A percentile compares a stretch with the other conserved stretches of the same genome.
These are phyloP conservation scores for Artemisia princeps DNA, from an alignment of 140 eudicot genomes.

Conservation along the genomic window DNA sequence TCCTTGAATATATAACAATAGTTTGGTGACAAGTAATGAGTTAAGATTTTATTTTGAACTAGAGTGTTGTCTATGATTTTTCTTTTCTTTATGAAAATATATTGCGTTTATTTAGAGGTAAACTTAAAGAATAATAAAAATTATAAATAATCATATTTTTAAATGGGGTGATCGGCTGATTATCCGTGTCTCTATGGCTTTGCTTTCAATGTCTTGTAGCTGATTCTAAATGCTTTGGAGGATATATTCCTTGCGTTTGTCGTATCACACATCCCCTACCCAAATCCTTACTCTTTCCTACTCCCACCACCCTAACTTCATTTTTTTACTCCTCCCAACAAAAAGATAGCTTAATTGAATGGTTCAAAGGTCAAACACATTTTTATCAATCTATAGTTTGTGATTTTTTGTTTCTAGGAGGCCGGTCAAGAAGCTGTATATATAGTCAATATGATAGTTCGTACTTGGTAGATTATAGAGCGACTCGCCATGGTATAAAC, in stretches of 20 bases:
- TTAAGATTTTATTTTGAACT: too few relatives aligned
- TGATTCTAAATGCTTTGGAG: conserved; percentile 37
- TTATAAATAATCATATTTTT: neutral
- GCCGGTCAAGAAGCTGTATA: too few relatives aligned
- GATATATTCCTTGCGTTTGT: conserved; percentile 72
- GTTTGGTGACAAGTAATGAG: too few relatives aligned
- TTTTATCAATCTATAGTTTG: neutral
- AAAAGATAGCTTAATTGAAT: neutral
- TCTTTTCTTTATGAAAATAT: too few relatives aligned
- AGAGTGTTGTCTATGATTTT: too few relatives aligned
- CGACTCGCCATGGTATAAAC: too few relatives aligned
- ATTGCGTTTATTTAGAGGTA: neutral
- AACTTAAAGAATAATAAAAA: neutral
- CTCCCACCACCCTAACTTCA: conserved; percentile 12
- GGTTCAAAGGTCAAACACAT: conserved; percentile 5
- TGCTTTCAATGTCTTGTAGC: conserved; percentile 33
- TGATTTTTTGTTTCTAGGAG: too few relatives aligned
- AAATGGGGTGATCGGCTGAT: conserved; percentile 36
- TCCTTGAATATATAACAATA: too few relatives aligned
- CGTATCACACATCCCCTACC: conserved; percentile 29
- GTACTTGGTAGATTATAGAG: too few relatives aligned
- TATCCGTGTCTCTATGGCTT: conserved; percentile 42
- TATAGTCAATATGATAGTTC: too few relatives aligned
- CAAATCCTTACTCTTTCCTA: conserved; percentile 14
- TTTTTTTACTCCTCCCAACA: conserved; percentile 1